phyloP scores from a whole-genome alignment of 2,329 filamentous ascomycete species.

The Botrytis cinerea region DNA sequence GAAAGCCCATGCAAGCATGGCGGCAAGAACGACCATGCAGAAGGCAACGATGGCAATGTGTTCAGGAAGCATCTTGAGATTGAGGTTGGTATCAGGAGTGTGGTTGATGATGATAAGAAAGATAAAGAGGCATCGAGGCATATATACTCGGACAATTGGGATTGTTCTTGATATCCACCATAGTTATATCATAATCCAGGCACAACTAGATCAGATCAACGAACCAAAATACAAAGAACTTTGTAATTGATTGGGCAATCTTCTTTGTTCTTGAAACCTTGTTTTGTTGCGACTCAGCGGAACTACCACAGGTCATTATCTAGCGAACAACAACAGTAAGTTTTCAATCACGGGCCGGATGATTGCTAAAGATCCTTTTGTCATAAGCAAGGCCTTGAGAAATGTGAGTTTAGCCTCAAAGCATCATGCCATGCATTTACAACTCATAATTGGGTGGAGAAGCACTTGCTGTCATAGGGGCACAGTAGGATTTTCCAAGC shows the following conservation, averaged over 20 bases:
- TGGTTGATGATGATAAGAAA: neutral
- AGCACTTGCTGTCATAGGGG: constrained; percentile 15
- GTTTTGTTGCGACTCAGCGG: neutral
- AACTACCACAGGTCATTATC: neutral
- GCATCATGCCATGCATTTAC: constrained; percentile 12
- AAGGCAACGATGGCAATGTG: constrained; percentile 6
- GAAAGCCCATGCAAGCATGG: constrained; percentile 19
- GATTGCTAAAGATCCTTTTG: neutral
- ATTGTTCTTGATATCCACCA: neutral
- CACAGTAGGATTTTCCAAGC: neutral
- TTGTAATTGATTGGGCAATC: neutral
- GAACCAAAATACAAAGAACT: neutral
- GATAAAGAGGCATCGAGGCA: neutral
- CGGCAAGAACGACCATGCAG: constrained; percentile 7
- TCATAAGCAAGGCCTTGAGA: neutral
- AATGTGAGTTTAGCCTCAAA: neutral
- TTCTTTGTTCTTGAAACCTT: neutral
- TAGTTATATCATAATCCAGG: neutral
- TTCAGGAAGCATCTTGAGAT: neutral
- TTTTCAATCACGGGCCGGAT: too few relatives aligned
- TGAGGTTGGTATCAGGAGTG: neutral
- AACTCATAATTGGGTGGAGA: constrained; percentile 21
- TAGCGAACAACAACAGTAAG: constrained; percentile 2
- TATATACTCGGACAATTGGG: constrained; percentile 1
- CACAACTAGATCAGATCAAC: neutral